Evolutionary conservation across 163 green algal genomes (phyloP).

Genomic region (Chlorella variabilis): DNA sequence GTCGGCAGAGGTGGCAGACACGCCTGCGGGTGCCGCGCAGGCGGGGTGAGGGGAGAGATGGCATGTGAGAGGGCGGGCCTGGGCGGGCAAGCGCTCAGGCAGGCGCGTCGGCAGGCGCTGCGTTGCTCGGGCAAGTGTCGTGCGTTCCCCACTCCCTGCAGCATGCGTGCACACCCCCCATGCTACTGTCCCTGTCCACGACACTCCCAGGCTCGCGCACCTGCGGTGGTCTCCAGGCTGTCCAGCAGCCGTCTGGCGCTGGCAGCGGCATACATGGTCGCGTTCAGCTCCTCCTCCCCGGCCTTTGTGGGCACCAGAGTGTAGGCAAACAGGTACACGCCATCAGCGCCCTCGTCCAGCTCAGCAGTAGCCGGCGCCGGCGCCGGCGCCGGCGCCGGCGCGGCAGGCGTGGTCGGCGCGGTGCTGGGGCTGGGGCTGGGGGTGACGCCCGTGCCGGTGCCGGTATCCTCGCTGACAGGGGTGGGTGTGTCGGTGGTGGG

Average conservation of each 20-base stretch:
- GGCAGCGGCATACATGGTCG: neutral
- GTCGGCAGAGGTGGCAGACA: neutral
- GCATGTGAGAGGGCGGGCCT: neutral
- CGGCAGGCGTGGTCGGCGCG: neutral
- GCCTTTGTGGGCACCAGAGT: neutral
- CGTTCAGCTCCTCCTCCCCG: neutral
- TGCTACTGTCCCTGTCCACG: too few species aligned
- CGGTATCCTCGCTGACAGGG: neutral
- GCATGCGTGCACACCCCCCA: too few species aligned
- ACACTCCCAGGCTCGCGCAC: too few species aligned
- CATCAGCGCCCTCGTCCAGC: neutral
- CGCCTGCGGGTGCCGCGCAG: neutral
- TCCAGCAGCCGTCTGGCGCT: neutral
- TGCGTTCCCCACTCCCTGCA: too few species aligned
- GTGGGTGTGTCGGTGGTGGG: neutral
- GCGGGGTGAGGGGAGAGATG: neutral
- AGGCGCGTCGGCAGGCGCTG: neutral
- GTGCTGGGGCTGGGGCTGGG: neutral
- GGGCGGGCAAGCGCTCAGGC: neutral
- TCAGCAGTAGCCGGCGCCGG: too few species aligned
- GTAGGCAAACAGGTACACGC: slow-evolving; percentile 6
- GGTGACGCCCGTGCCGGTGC: neutral
- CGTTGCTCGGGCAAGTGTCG: too few species aligned
- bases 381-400: neutral
- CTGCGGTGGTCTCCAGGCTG: neutral